phyloP scores from a whole-genome alignment of 441 rosid genomes.

The Corymbia citriodora region DNA sequence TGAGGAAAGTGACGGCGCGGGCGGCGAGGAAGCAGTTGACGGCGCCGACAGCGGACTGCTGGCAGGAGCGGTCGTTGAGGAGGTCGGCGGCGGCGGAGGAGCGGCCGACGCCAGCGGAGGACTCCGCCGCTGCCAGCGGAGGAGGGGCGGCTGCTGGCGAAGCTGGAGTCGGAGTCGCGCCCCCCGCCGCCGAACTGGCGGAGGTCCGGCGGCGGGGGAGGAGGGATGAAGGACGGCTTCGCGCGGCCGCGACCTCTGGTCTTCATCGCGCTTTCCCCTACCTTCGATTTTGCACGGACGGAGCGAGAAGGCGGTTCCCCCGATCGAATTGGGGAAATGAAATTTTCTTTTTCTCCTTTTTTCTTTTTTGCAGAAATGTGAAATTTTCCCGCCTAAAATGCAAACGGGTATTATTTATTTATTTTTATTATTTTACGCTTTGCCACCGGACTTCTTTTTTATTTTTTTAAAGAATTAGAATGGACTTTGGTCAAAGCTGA shows the following conservation, averaged over 20 bases:
- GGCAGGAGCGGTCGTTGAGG: slow-evolving; percentile 54
- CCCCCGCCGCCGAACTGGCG: slow-evolving; percentile 27
- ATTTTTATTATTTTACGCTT: not conserved
- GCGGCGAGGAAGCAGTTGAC: slow-evolving; percentile 64
- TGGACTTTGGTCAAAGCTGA: too few relatives aligned
- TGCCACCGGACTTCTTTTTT: not conserved
- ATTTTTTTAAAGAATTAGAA: not conserved
- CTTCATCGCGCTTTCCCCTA: too few relatives aligned
- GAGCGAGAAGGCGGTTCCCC: not conserved
- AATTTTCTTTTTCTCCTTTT: not conserved
- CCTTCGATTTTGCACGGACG: not conserved
- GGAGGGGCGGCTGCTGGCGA: slow-evolving; percentile 88
- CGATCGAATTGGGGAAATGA: not conserved
- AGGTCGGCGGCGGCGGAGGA: slow-evolving; percentile 23
- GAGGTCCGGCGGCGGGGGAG: slow-evolving; percentile 35
- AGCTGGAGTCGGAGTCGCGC: slow-evolving; percentile 87
- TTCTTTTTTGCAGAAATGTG: not conserved
- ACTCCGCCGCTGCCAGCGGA: too few relatives aligned
- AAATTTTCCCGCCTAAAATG: not conserved
- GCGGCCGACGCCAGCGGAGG: slow-evolving; percentile 40
- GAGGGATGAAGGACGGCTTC: slow-evolving; percentile 27
- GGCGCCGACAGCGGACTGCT: slow-evolving; percentile 41
- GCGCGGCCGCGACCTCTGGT: slow-evolving; percentile 36
- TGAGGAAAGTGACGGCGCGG: slow-evolving; percentile 30
- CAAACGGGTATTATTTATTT: accelerated